These are phyloP conservation scores for Cenchrus purpureus DNA, from an alignment of 176 grass and related monocot species.

Conservation along the genomic window DNA sequence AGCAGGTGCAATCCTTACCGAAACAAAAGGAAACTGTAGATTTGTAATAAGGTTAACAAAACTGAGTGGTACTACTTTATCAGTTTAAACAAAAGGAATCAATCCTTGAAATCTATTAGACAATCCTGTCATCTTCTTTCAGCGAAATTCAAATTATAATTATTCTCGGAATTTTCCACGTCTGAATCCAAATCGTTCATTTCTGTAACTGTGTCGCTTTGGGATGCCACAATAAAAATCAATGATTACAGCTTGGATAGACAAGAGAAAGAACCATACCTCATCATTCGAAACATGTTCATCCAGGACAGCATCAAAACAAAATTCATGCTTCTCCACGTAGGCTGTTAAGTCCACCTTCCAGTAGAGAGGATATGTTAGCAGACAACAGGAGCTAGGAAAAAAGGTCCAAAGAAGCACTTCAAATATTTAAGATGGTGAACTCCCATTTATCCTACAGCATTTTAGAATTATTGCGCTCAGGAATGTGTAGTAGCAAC, in stretches of 20 bases:
- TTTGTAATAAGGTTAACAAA: not conserved
- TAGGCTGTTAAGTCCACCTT: constrained; percentile 99
- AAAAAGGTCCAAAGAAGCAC: not conserved
- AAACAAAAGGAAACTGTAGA: not conserved
- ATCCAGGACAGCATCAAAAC: constrained; percentile 94
- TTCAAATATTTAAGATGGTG: constrained; percentile 22
- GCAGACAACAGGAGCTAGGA: constrained; percentile 14
- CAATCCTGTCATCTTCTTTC: not conserved
- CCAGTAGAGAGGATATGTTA: constrained; percentile 50
- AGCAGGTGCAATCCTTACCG: not conserved
- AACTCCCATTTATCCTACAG: constrained; percentile 1
- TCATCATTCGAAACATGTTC: constrained; percentile 95
- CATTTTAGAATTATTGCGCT: constrained; percentile 21
- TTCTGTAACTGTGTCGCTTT: not conserved
- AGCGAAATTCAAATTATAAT: not conserved
- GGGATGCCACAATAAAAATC: not conserved
- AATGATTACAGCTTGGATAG: not conserved
- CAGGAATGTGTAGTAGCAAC: constrained; percentile 4
- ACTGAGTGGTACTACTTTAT: not conserved
- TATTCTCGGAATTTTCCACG: not conserved
- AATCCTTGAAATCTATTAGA: not conserved
- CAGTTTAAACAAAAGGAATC: not conserved
- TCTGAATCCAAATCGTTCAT: not conserved
- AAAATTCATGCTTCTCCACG: constrained; percentile 94
- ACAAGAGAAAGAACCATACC: constrained; percentile 57